These are phyloP conservation scores for Chloropicon primus DNA, from an alignment of 139 green algal species.

Conservation along the genomic window DNA sequence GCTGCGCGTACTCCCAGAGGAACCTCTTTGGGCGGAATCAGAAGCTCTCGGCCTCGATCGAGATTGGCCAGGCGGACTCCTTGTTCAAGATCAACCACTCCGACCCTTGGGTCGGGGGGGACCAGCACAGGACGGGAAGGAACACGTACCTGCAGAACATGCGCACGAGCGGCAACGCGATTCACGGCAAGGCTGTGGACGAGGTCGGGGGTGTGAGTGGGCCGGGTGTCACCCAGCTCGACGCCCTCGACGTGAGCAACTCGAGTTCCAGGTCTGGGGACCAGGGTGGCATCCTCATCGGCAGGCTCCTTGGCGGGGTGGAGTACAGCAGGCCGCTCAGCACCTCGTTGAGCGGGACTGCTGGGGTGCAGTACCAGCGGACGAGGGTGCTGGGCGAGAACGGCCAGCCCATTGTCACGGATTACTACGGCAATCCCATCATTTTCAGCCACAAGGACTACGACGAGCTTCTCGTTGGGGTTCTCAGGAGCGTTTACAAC, in stretches of 20 bases:
- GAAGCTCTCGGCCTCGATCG: constrained; percentile 54
- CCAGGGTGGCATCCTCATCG: constrained; percentile 29
- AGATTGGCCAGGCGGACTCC: constrained; percentile 73
- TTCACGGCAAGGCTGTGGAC: constrained; percentile 17
- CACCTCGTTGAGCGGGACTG: constrained; percentile 42
- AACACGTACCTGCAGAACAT: constrained; percentile 46
- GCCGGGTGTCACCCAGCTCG: neutral
- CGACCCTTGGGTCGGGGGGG: constrained; percentile 81
- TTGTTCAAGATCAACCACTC: constrained; percentile 77
- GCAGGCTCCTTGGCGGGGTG: constrained; percentile 35
- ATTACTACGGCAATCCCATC: constrained; percentile 68
- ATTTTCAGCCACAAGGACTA: constrained; percentile 48
- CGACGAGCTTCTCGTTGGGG: constrained; percentile 51
- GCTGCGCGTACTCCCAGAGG: constrained; percentile 66
- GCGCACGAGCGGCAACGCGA: constrained; percentile 1
- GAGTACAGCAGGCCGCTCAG: constrained; percentile 67
- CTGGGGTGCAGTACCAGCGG: constrained; percentile 33
- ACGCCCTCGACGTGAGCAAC: constrained; percentile 9
- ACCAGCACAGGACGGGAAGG: constrained; percentile 71
- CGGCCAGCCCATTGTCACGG: constrained; percentile 32
- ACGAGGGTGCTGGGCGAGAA: constrained; percentile 59
- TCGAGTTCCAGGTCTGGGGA: constrained; percentile 2
- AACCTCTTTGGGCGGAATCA: constrained; percentile 87
- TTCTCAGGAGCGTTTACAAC: constrained; percentile 45
- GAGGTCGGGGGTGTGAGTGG: constrained; percentile 16